Percentiles rank a stretch among this genome's conserved stretches.
Conservation (phyloP, 139 green algal species). For the Axilococcus clingmanii region DNA sequence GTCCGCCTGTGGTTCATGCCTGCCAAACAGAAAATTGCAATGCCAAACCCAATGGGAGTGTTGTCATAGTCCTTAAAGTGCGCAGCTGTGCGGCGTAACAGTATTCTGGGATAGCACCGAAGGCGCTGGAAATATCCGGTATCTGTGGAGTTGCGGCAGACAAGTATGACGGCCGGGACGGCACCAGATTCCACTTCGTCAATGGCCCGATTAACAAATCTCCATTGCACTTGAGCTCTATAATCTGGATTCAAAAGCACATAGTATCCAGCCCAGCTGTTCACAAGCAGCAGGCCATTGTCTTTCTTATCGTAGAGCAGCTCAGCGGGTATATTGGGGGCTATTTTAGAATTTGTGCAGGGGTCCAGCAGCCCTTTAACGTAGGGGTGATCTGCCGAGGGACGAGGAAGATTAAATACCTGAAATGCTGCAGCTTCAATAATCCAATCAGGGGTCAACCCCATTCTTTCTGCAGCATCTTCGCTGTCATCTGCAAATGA, state of each 20-base stretch:
- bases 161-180: slow-evolving; percentile 58
- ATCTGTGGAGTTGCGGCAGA: slow-evolving; percentile 56
- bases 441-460: slow-evolving; percentile 70
- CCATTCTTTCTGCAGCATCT: slow-evolving; percentile 28
- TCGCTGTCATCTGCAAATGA: background rate
- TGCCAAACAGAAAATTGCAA: slow-evolving; percentile 71
- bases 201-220: slow-evolving; percentile 79
- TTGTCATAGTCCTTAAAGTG: slow-evolving; percentile 76
- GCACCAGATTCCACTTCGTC: slow-evolving; percentile 74
- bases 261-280: slow-evolving; percentile 62
- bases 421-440: slow-evolving; percentile 36
- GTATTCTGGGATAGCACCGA: slow-evolving; percentile 64
- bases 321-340: slow-evolving; percentile 80
- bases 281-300: slow-evolving; percentile 59
- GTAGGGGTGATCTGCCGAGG: slow-evolving; percentile 41
- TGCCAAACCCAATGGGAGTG: slow-evolving; percentile 65
- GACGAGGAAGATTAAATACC: slow-evolving; percentile 39
- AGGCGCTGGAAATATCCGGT: slow-evolving; percentile 75
- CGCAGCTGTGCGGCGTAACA: slow-evolving; percentile 43
- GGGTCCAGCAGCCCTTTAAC: slow-evolving; percentile 70
- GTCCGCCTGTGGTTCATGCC: slow-evolving; percentile 23
- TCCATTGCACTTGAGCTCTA: slow-evolving; percentile 55
- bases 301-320: slow-evolving; percentile 70
- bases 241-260: slow-evolving; percentile 79
- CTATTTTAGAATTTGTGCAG: slow-evolving; percentile 65